phyloP scores from a whole-genome alignment of 352 stramenopile genomes.

The Phytophthora foliorum region DNA sequence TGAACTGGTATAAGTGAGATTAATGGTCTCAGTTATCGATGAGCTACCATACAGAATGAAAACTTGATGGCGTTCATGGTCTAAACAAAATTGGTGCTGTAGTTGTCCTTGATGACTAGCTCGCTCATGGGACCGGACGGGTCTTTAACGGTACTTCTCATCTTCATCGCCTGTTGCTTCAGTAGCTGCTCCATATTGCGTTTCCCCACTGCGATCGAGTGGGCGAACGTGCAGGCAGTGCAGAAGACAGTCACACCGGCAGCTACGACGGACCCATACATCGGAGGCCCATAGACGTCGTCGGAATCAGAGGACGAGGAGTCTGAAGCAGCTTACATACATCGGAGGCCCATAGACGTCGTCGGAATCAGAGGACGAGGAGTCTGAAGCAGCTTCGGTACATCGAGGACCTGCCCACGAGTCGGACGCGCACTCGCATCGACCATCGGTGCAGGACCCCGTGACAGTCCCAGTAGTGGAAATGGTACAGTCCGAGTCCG shows the following conservation, averaged over 20 bases:
- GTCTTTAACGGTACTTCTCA: slow-evolving; percentile 13
- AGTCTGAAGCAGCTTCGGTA: slow-evolving; percentile 37
- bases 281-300: slow-evolving; percentile 25
- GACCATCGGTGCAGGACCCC: slow-evolving; percentile 39
- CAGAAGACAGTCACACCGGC: slow-evolving; percentile 33
- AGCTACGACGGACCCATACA: slow-evolving; percentile 30
- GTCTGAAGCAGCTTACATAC: slow-evolving; percentile 23
- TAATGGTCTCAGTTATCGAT: background rate
- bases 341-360: slow-evolving; percentile 29
- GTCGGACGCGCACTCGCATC: slow-evolving; percentile 41
- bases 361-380: slow-evolving; percentile 17
- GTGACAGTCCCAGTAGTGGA: slow-evolving; percentile 34
- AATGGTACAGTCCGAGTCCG: slow-evolving; percentile 63
- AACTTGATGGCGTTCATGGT: background rate
- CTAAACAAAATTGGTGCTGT: slow-evolving; percentile 41
- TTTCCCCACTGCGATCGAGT: slow-evolving; percentile 24
- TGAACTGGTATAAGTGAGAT: background rate
- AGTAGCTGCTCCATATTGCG: slow-evolving; percentile 8
- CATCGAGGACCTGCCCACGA: slow-evolving; percentile 56
- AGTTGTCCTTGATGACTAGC: slow-evolving; percentile 28
- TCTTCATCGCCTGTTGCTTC: slow-evolving; percentile 9
- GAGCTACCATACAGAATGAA: background rate
- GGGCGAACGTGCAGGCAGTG: slow-evolving; percentile 32
- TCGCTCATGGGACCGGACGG: slow-evolving; percentile 26
- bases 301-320: slow-evolving; percentile 20